These are phyloP conservation scores for Ascochyta rabiei DNA, from an alignment of 2,329 filamentous ascomycete species.

Conservation along the genomic window DNA sequence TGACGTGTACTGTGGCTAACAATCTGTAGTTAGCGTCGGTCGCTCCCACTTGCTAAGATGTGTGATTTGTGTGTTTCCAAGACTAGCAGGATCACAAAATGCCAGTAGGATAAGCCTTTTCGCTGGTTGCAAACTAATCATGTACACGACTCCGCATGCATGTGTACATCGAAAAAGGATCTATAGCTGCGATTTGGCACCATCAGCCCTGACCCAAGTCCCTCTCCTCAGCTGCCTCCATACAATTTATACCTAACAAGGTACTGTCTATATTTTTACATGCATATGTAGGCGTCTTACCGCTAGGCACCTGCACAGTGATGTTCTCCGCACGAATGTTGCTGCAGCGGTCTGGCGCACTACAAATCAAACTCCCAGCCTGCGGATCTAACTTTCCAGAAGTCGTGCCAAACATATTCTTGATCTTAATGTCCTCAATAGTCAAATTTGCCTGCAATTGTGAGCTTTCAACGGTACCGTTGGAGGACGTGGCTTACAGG, in stretches of 20 bases:
- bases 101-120: no score
- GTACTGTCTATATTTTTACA: constrained; percentile 12
- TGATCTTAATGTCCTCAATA: constrained; percentile 56
- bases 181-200: no score
- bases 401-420: constrained; percentile 59
- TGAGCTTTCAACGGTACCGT: constrained; percentile 20
- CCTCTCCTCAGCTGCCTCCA: background rate
- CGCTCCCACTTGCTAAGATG: no score
- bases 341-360: constrained; percentile 42
- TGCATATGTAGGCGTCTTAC: constrained; percentile 2
- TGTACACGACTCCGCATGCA: no score
- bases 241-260: constrained; percentile 6
- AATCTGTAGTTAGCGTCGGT: no score
- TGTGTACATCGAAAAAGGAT: no score
- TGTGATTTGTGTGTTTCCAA: no score
- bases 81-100: no score
- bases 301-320: constrained; percentile 11
- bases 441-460: constrained; percentile 5
- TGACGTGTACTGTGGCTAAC: no score
- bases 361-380: constrained; percentile 43
- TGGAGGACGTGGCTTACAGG: constrained; percentile 48
- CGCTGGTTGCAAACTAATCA: no score
- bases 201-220: background rate
- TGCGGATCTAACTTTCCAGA: constrained; percentile 37
- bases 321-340: constrained; percentile 17